Evolutionary conservation across 495 filamentous ascomycete genomes (phyloP), one percentile per base, ranked within the genome.

Genomic region (Daldinia loculata): DNA sequence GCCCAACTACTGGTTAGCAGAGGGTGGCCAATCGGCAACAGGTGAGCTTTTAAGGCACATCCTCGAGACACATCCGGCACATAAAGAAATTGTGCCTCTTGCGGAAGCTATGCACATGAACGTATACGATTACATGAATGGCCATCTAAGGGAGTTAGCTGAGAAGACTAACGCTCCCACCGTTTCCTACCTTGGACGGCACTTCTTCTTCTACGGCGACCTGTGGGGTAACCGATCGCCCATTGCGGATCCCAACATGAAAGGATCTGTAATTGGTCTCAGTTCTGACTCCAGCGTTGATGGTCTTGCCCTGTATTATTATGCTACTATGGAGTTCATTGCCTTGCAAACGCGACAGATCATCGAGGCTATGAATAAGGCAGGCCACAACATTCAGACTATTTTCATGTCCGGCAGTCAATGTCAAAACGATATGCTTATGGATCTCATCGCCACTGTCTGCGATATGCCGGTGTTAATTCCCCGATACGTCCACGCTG

Each of bases 401-500:
- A 97, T 99, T 79, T 99, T 98, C 86, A 97, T 99, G 95, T 96
- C 92, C 17, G 95, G 95, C 63, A 94, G 92, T 24, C 95, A 98
- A 76, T 99, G 95, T 83, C 94, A 97, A 79, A 99, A 99, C 77
- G 87, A 90, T 27, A 90, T 99, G 60, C 84, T 99, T 29, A 95
- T 98, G 86, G 82, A 88, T 17, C 89, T 98, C 36, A 93, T 98
- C 63, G 94, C 95, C 4, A 93, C 94, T 6, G 93, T 90, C 8
- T 97, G 94, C 77, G 88, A 89, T 56, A 93, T 95, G 88, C 95
- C 94, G 5, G 95, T 98, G 38, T 79, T 96, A 30, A 95, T 97
- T 56, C 95, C 95, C 4, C 86, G 89, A 52, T 98, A 98, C 72
- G 92, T 97, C 66, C 89, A 97, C 76, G 95, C 95, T 3, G 95